Base-by-base conservation (phyloP, 23 red algal species). In the Gracilaria domingensis region DNA sequence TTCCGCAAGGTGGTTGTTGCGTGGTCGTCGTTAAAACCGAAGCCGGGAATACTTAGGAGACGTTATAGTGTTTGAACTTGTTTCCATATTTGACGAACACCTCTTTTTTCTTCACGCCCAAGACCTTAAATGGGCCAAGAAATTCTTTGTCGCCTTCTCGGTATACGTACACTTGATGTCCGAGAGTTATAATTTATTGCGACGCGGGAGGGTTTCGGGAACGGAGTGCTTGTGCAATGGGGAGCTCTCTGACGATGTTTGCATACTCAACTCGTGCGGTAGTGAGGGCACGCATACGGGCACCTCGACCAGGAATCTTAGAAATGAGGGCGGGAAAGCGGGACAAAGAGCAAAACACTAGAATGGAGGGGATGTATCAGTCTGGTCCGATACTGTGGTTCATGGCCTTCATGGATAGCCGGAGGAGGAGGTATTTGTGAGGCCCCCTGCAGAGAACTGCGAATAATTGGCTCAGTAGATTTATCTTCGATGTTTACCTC, bases 401-500 rank as follows among this genome's bases (percentile, higher is more conserved):
- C 75, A 92, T 84, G 42, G 89, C 89, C 40, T 77, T 82, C 12
- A 83, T 12, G 9, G 77, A n/a, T n/a, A n/a, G n/a, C n/a, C n/a
- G n/a, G n/a, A n/a, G n/a, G n/a, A n/a, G n/a, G n/a, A n/a, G n/a
- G n/a, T n/a, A n/a, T n/a, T n/a, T n/a, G n/a, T 45, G 42, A 45
- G 42, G 42, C 42, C 4, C 42, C 5, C 42, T 11, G 11, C 5
- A 45, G 4, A 45, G 42, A 45, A 11, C 42, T 4, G 11, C 42
- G 42, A 7, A 45, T 11, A 45, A 45, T 45, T 11, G 42, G 42
- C 42, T 7, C 42, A 45, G 11, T 11, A 4, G 42, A 45, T 7
- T 11, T 11, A 45, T 45, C 42, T 45, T 45, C 11, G 5, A 45
- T 45, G 5, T 45, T 11, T 7, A 45, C 42, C 42, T 45, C 11